Base-by-base conservation (phyloP, 805 yeast genomes). In the Yamadazyma akitaensis region DNA sequence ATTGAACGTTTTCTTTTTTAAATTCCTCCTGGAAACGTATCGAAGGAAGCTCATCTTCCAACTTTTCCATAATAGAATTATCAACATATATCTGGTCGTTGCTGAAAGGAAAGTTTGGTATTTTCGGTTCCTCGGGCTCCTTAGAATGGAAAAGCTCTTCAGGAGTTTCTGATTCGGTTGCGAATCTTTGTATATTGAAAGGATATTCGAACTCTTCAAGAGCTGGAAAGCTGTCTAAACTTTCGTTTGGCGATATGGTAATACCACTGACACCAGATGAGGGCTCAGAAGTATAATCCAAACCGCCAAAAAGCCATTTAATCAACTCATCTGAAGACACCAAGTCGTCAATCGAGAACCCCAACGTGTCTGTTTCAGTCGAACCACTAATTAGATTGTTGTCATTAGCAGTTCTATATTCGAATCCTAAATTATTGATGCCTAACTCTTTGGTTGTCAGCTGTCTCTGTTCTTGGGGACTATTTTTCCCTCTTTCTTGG, bases 241-340 rank as follows among this genome's bases (percentile, higher is more conserved):
- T 42, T 19, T 47, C 52, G 24, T 40, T 40, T 11, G 53, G 50
- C 3, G 55, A 47, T 11, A 44, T 31, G n/a, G 37, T 28, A 3
- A 32, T 3, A 10, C 40, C 40, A 13, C 40, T 37, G 19, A 37
- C 12, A 3, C 19, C 40, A 25, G 33, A 18, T 2, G 52, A 43
- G 1, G 51, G 40, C 13, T 43, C 40, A 3, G 33, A 13, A 10
- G 33, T 13, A 9, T 17, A 10, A 21, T 44, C 43, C 2, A 49
- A 47, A 3, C 47, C 55, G n/a, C 50, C 53, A 47, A 52, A 49
- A 5, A 52, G 36, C 55, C 55, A 52, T 34, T 33, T 24, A 7
- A 52, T 49, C 42, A 52, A 32, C 42, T 49, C 53, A 33, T 51
- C 49, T 2, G 53, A 47, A 13, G 45, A 40, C n/a, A 47, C 47